Evolutionary conservation across 2,329 filamentous ascomycete species (phyloP).

Genomic region (Penicillium sp.): DNA sequence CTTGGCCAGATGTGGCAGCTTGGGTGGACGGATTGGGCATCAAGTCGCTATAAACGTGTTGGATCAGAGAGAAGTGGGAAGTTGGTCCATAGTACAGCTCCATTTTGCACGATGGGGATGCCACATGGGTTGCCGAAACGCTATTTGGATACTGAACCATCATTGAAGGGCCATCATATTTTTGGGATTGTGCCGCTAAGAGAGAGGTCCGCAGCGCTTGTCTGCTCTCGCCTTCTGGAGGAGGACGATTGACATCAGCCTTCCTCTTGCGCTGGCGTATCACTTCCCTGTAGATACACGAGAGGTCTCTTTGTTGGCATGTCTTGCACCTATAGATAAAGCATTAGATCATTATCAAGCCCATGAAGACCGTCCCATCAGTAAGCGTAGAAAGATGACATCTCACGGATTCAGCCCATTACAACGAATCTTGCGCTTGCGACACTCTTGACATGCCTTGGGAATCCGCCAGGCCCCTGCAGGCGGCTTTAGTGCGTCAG

Average conservation of each 20-base stretch:
- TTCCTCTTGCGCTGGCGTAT: slow-evolving; percentile 34
- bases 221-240: slow-evolving; percentile 9
- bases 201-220: slow-evolving; percentile 13
- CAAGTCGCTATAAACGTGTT: slow-evolving; percentile 33
- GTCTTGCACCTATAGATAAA: slow-evolving; percentile 27
- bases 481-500: slow-evolving; percentile 16
- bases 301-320: slow-evolving; percentile 28
- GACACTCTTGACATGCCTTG: slow-evolving; percentile 39
- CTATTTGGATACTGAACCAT: slow-evolving; percentile 35
- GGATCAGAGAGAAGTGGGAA: slow-evolving; percentile 43
- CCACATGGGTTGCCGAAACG: slow-evolving; percentile 44
- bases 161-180: slow-evolving; percentile 14
- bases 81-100: slow-evolving; percentile 46
- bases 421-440: slow-evolving; percentile 39
- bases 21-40: slow-evolving; percentile 17
- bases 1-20: slow-evolving; percentile 23
- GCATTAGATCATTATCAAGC: not conserved
- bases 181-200: slow-evolving; percentile 8
- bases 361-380: too few species aligned
- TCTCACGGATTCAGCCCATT: slow-evolving; percentile 34
- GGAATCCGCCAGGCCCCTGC: slow-evolving; percentile 30
- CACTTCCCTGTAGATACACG: slow-evolving; percentile 35
- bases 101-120: slow-evolving; percentile 40
- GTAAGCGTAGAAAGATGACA: not conserved
- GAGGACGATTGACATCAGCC: slow-evolving; percentile 20